Conservation (phyloP, 1,139 yeast genomes). For the Zygosaccharomyces pseudobailii region DNA sequence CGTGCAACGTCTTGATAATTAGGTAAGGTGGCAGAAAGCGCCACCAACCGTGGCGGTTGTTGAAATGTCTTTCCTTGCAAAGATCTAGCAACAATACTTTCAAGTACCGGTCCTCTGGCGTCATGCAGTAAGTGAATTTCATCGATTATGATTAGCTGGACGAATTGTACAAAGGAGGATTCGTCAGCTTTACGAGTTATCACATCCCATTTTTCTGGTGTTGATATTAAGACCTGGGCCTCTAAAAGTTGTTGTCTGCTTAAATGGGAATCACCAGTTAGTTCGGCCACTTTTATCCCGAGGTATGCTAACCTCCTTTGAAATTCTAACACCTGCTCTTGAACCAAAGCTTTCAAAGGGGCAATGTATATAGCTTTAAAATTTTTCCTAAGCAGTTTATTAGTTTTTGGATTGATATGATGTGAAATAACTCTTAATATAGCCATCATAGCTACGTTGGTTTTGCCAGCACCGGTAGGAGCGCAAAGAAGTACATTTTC, state of each 20-base stretch:
- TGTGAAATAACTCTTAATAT: constrained; percentile 59
- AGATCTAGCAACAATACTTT: constrained; percentile 77
- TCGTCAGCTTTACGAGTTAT: constrained; percentile 78
- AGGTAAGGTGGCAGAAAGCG: constrained; percentile 91
- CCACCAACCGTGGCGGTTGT: constrained; percentile 59
- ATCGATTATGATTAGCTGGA: constrained; percentile 76
- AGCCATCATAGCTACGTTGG: constrained; percentile 87
- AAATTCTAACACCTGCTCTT: constrained; percentile 89
- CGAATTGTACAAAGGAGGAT: constrained; percentile 55
- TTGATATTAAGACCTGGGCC: constrained; percentile 83
- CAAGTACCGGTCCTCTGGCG: constrained; percentile 92
- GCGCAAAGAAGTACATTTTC: constrained; percentile 83
- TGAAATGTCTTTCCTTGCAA: constrained; percentile 42
- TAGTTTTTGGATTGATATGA: constrained; percentile 44
- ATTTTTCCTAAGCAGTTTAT: constrained; percentile 46
- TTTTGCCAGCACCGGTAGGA: constrained; percentile 98
- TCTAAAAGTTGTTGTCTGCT: constrained; percentile 71
- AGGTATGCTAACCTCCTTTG: constrained; percentile 60
- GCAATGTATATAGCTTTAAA: constrained; percentile 89
- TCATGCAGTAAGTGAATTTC: constrained; percentile 93
- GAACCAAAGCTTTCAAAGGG: constrained; percentile 90
- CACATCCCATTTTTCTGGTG: constrained; percentile 97
- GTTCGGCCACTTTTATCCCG: constrained; percentile 74
- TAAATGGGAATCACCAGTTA: constrained; percentile 85
- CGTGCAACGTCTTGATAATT: constrained; percentile 84